A percentile compares a stretch with the other conserved stretches of the same genome.
Evolutionary conservation across 768 basidiomycete species (phyloP).

Genomic region (Hygrocybe punicea): DNA sequence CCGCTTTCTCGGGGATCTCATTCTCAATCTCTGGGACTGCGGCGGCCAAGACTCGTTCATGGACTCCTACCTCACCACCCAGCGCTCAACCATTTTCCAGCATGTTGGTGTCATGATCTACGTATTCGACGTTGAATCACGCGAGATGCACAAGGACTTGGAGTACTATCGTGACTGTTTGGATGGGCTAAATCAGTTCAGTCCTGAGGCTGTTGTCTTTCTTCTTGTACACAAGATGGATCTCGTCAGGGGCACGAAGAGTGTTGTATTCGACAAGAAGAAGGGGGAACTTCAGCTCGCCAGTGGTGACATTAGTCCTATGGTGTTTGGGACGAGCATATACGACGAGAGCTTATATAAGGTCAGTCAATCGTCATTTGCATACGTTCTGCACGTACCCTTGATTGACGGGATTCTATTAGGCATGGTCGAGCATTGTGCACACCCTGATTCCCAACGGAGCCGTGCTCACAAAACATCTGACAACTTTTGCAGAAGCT

Average conservation of each 20-base stretch:
- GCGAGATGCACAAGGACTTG: conserved; percentile 80
- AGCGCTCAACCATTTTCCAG: conserved; percentile 92
- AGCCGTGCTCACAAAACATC: conserved; percentile 79
- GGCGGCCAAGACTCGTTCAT: conserved; percentile 98
- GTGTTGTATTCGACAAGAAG: conserved; percentile 64
- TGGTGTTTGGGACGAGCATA: conserved; percentile 90
- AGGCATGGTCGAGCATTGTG: conserved; percentile 99
- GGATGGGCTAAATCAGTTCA: conserved; percentile 71
- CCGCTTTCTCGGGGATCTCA: conserved; percentile 92
- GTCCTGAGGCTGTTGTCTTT: conserved; percentile 82
- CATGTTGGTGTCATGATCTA: conserved; percentile 98
- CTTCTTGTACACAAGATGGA: conserved; percentile 98
- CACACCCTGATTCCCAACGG: conserved; percentile 96
- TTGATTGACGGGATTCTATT: background rate
- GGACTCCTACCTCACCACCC: conserved; percentile 91
- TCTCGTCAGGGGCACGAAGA: conserved; percentile 65
- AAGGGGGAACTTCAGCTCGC: conserved; percentile 67
- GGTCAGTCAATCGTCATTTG: conserved; percentile 39
- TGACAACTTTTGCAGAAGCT: conserved; percentile 79
- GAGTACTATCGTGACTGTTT: conserved; percentile 92
- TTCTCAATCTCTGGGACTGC: conserved; percentile 97
- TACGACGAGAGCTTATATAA: conserved; percentile 97
- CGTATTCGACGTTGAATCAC: conserved; percentile 92
- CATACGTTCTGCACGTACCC: background rate
- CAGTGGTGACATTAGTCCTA: conserved; percentile 57